phyloP scores from a whole-genome alignment of 1,284 basidiomycete genomes.

The Trichosporon coremiiforme region DNA sequence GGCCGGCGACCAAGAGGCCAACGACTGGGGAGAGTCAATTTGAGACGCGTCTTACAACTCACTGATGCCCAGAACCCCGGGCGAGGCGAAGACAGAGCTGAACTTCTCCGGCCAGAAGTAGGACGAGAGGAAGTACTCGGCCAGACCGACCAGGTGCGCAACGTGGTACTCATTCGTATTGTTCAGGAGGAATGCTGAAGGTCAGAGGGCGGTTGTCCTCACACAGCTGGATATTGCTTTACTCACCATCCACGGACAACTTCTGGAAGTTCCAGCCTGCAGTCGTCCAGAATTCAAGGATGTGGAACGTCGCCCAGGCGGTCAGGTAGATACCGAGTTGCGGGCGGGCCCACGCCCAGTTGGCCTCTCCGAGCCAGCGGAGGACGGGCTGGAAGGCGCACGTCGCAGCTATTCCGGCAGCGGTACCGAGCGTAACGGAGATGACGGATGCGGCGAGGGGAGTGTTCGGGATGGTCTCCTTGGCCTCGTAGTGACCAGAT shows the following conservation, averaged over 20 bases:
- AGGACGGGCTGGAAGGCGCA: constrained; percentile 60
- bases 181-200: constrained; percentile 85
- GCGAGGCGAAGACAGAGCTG: constrained; percentile 27
- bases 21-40: constrained; percentile 33
- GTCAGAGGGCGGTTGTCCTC: not conserved
- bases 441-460: constrained; percentile 71
- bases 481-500: constrained; percentile 45
- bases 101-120: constrained; percentile 62
- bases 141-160: constrained; percentile 75
- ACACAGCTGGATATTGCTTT: not conserved
- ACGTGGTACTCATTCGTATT: constrained; percentile 84
- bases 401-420: constrained; percentile 50
- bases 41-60: constrained; percentile 8
- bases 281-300: constrained; percentile 92
- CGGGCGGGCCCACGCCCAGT: constrained; percentile 68
- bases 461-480: constrained; percentile 77
- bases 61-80: constrained; percentile 55
- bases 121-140: constrained; percentile 75
- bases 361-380: constrained; percentile 32
- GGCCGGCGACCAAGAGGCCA: constrained; percentile 67
- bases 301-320: constrained; percentile 83
- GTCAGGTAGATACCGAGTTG: constrained; percentile 80
- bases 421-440: constrained; percentile 70
- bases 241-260: constrained; percentile 87
- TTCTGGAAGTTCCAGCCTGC: constrained; percentile 93